Percentiles rank a stretch among this genome's conserved stretches.
Evolutionary conservation across 306 rosid genomes (phyloP).

Genomic region (Potentilla sterilis): DNA sequence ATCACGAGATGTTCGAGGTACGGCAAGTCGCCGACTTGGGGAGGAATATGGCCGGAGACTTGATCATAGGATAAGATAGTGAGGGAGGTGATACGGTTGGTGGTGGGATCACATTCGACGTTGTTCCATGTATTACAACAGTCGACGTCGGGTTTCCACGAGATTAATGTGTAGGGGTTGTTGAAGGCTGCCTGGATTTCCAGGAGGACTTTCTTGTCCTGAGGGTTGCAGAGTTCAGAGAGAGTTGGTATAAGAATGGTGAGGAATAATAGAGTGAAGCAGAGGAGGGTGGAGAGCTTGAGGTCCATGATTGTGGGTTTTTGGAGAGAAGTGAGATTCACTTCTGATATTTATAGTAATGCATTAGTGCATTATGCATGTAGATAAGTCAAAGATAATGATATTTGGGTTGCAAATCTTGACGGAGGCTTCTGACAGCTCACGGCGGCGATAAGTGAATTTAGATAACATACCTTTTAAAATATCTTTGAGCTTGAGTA

Average conservation of each 20-base stretch:
- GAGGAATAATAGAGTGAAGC: slow-evolving; percentile 26
- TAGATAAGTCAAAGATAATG: background rate
- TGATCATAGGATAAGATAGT: slow-evolving; percentile 28
- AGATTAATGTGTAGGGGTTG: slow-evolving; percentile 55
- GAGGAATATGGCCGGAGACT: slow-evolving; percentile 54
- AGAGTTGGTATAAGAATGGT: slow-evolving; percentile 23
- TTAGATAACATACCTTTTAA: no score
- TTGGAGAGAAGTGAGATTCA: background rate
- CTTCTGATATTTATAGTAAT: background rate
- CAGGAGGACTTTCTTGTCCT: slow-evolving; percentile 65
- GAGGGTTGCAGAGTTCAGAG: slow-evolving; percentile 55
- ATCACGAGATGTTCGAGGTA: slow-evolving; percentile 42
- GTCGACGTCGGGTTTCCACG: slow-evolving; percentile 58
- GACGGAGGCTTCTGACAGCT: slow-evolving; percentile 5
- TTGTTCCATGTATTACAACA: slow-evolving; percentile 62
- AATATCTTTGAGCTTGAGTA: no score
- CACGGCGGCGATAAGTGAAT: background rate
- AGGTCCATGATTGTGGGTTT: slow-evolving; percentile 5
- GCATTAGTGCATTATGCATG: background rate
- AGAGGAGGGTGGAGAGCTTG: slow-evolving; percentile 2
- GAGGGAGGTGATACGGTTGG: slow-evolving; percentile 68
- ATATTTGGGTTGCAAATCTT: background rate
- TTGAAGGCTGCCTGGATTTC: slow-evolving; percentile 56
- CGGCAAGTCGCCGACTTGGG: slow-evolving; percentile 66
- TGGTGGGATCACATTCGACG: slow-evolving; percentile 44